Base-by-base conservation (phyloP, 306 rosid species). In the Vigna trinervia region DNA sequence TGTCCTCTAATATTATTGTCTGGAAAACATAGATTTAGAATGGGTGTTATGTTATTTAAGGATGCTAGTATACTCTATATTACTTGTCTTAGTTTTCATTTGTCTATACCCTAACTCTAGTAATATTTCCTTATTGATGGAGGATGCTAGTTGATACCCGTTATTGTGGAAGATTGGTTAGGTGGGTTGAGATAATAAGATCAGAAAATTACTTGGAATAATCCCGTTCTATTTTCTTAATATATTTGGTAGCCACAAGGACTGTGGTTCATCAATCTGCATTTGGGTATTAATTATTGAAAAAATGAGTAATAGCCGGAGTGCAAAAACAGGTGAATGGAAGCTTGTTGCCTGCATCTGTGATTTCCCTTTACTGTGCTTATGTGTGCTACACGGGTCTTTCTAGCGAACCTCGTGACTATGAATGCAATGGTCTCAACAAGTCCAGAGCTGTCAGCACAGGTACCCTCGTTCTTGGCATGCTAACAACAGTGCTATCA, bases 271-370 rank as follows among this genome's bases (percentile, higher is more conserved):
- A 26, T 81, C 57, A 23, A 30, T 77, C 67, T 51, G 69, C 41
- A 56, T 50, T 73, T 48, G 38, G 19, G 58, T 5, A n/a, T n/a
- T 26, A 20, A 52, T 26, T 46, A 62, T 23, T 48, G 63, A n/a
- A 64, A 58, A 28, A 52, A 2, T 68, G 71, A 65, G 12, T 50
- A 50, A 78, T 60, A 79, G 30, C 54, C 61, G 61, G 66, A 62
- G 46, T 57, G 82, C 68, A 75, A 78, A 73, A 78, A 77, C 94
- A 95, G 97, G 97, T 95, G 72, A 95, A 89, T 45, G 99, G 99
- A 48, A 95, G 99, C 85, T 90, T 95, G 78, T 83, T 95, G 86
- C 99, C 99, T 62, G 97, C 99, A 34, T 85, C 99, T 63, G 97
- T 95, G 87, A 89, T 95, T 67, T 90, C 97, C 60, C 79, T 95